phyloP scores from a whole-genome alignment of 2,329 filamentous ascomycete genomes.

The Hymenoscyphus albidus region DNA sequence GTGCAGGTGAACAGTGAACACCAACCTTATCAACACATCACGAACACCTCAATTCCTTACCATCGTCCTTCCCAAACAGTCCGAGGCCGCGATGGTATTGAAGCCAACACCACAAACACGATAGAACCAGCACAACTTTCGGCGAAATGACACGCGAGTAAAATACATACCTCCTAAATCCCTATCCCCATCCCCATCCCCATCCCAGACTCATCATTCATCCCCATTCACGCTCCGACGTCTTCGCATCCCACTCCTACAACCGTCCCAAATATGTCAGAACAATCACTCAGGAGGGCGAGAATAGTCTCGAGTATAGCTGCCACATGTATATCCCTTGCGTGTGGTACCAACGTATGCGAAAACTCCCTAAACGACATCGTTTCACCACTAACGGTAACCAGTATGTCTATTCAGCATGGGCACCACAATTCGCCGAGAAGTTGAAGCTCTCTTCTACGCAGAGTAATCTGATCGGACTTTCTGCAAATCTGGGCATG shows the following conservation, averaged over 20 bases:
- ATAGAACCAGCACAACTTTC: background rate
- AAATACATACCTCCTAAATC: background rate
- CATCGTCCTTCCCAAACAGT: background rate
- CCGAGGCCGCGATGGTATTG: background rate
- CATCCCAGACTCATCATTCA: background rate
- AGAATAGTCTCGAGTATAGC: constrained; percentile 81
- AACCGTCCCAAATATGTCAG: constrained; percentile 38
- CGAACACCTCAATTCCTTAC: background rate
- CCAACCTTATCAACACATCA: background rate
- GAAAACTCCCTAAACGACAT: background rate
- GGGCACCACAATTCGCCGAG: constrained; percentile 93
- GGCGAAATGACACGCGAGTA: background rate
- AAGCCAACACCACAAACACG: background rate
- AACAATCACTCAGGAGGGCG: constrained; percentile 53
- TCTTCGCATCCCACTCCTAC: background rate
- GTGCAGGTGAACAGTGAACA: background rate
- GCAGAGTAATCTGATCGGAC: constrained; percentile 83
- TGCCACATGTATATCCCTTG: constrained; percentile 78
- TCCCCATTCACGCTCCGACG: background rate
- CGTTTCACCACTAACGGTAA: background rate
- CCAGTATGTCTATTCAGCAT: constrained; percentile 97
- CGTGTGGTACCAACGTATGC: constrained; percentile 87
- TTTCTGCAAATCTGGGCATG: constrained; percentile 88
- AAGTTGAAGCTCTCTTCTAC: constrained; percentile 85
- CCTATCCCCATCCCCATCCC: background rate